phyloP scores from a whole-genome alignment of 2,329 filamentous ascomycete genomes.

The Fusarium agapanthi region DNA sequence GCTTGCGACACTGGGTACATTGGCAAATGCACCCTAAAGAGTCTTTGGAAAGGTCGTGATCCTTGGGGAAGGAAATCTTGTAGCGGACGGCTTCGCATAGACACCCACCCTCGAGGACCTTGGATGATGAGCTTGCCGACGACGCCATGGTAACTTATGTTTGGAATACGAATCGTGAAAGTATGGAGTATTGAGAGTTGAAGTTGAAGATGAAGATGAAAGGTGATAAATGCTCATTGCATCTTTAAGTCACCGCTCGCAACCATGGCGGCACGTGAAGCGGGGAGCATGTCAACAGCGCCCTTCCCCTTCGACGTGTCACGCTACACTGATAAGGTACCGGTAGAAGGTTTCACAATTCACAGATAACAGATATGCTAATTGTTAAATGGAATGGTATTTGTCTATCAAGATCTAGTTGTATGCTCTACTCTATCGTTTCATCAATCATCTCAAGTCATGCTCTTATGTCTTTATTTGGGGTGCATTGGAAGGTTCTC shows the following conservation, averaged over 20 bases:
- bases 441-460: not conserved
- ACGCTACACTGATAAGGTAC: not conserved
- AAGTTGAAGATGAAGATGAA: not conserved
- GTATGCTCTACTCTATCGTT: not conserved
- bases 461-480: not conserved
- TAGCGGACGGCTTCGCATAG: constrained; percentile 7
- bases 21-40: not conserved
- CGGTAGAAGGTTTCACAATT: fast-evolving
- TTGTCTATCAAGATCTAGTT: not conserved
- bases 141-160: not conserved
- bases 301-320: not conserved
- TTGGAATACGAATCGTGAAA: fast-evolving
- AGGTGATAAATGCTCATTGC: fast-evolving
- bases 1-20: constrained; percentile 19
- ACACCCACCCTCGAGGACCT: not conserved
- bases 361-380: not conserved
- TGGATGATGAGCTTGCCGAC: not conserved
- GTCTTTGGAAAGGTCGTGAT: not conserved
- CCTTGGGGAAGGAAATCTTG: not conserved
- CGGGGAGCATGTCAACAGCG: not conserved
- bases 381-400: not conserved
- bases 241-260: fast-evolving
- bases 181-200: fast-evolving
- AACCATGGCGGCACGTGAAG: not conserved
- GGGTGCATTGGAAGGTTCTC: not conserved